Evolutionary conservation across 768 basidiomycete genomes (phyloP).

Genomic region (Auriscalpium vulgare): DNA sequence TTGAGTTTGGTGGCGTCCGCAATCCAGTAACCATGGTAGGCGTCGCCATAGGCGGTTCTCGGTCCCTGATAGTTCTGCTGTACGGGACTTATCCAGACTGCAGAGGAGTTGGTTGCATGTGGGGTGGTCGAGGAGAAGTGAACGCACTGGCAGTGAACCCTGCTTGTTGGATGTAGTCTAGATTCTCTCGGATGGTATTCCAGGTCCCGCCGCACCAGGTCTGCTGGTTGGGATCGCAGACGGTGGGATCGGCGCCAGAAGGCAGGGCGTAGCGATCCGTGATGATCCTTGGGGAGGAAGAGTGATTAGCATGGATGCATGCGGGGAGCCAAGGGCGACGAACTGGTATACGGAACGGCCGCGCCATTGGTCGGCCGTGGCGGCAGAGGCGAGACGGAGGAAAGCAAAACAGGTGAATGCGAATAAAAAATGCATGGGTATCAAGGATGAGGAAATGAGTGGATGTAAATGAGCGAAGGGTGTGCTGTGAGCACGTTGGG

Average conservation of each 20-base stretch:
- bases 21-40: conserved; percentile 86
- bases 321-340: conserved; percentile 11
- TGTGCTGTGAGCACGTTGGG: neutral
- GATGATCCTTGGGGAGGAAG: conserved; percentile 39
- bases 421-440: neutral
- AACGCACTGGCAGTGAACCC: conserved; percentile 69
- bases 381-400: conserved; percentile 35
- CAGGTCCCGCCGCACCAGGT: conserved; percentile 88
- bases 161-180: conserved; percentile 81
- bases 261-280: conserved; percentile 74
- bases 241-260: conserved; percentile 37
- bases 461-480: neutral
- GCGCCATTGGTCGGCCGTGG: conserved; percentile 69
- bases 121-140: neutral
- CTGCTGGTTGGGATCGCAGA: conserved; percentile 51
- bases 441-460: neutral
- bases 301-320: neutral
- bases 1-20: conserved; percentile 63
- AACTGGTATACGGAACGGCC: conserved; percentile 77
- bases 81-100: conserved; percentile 81
- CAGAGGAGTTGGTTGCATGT: neutral
- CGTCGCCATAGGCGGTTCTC: conserved; percentile 63
- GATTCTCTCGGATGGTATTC: conserved; percentile 60
- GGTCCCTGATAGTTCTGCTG: conserved; percentile 72
- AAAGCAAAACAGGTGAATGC: conserved; percentile 19